Base-by-base conservation (phyloP, 2,329 filamentous ascomycete species). In the Leptographium galeiforme region DNA sequence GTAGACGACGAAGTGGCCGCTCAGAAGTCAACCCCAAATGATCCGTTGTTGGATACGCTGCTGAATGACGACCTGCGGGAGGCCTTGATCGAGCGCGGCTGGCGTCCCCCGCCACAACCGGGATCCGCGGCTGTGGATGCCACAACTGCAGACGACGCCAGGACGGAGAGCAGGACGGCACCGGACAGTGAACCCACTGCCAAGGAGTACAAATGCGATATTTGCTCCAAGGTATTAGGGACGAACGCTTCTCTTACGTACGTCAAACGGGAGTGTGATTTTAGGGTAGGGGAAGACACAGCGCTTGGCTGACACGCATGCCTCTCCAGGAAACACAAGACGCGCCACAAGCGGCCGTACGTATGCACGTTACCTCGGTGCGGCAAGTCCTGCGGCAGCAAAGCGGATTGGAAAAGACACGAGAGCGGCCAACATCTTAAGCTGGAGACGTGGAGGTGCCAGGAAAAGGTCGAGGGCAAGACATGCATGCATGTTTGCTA, bases 331-430 rank as follows among this genome's bases (percentile, higher is more conserved):
- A 96, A 96, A 66, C 90, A 95, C 64, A 72, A 79, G 65, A 91
- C 89, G 63, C 81, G 89, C 1, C 90, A 96, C 64, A 75, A 79
- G 8, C 82, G 81, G 58, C 90, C 89, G 0, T 95, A 91, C 57
- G 82, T 82, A 13, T 96, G 90, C 66, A 95, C 89, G 0, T 86
- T 82, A 58, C 67, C 72, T 10, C 10, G 36, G 10, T 56, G 55
- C 52, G 66, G 32, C 2, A 89, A 88, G 62, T 72, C 64, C 0
- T 95, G 95, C 60, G 90, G 90, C n/a, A 90, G 86, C 66, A 95
- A 95, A 64, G 90, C 89, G 55, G 90, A 96, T 66, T 96, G 81
- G 90, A 95, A 94, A 64, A 81, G 90, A 1, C 90, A 96, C 62
- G 91, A 96, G 63, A 85, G 81, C 58, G 81, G 78, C 16, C 85